Evolutionary conservation across 495 filamentous ascomycete species (phyloP), one percentile per base, ranked within the genome.

Genomic region (Alectoria sarmentosa): DNA sequence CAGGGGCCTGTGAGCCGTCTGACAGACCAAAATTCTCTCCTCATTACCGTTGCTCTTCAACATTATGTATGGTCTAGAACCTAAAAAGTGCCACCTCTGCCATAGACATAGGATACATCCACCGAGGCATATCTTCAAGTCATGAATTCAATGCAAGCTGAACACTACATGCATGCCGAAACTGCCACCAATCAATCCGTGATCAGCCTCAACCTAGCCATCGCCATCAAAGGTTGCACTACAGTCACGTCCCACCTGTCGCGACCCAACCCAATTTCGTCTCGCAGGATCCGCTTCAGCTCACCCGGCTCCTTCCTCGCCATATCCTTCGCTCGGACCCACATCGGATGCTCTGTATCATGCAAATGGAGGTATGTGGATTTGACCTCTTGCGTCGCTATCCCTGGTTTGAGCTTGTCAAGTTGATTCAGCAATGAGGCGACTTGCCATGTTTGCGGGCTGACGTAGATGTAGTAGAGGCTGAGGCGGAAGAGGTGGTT

Each of bases 381-480:
- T 11, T 32, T 15, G 28, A 61, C 17, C 28, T 61, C 39, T 48
- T 61, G 21, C 0, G 30, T 54, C 4, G 41, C 59, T 48, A 54
- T 54, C 5, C 15, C 14, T 23, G 34, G 5, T 37, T 4, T 2
- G 41, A n/a, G 14, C 4, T 9, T 2, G 59, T 61, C 8, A 10
- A 38, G 41, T 2, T 37, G 30, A 9, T 61, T 61, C 21, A 48
- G 34, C 28, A 61, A 23, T 6, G 59, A 48, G 39, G 59, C 41
- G 8, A 61, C 28, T 19, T 61, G 14, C 46, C 23, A 36, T 9
- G 14, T 15, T 6, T 48, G 4, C 3, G 41, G 39, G 1, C 28
- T 32, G 15, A 42, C 59, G 46, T 36, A 61, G 59, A 54, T 54
- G 49, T 54, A 32, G 49, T 54, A 54, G 4, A 54, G 49, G 28